Conservation (phyloP, 148 eudicot genomes). For the Nepenthes gracilis region DNA sequence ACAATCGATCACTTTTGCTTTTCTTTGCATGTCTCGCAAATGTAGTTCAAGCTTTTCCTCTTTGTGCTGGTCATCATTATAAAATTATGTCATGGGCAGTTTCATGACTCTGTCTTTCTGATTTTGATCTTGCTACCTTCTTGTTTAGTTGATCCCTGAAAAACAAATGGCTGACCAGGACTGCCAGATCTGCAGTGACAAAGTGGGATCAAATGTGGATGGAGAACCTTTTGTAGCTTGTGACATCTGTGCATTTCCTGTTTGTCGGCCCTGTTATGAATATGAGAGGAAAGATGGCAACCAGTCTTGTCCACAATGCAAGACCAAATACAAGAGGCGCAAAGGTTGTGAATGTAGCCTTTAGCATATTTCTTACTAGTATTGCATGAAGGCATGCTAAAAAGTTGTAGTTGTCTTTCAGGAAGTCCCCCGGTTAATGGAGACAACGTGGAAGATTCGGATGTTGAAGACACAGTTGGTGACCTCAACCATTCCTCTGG, state of each 20-base stretch:
- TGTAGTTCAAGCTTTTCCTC: too few relatives aligned
- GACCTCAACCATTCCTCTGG: conserved; percentile 19
- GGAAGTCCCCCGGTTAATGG: conserved; percentile 34
- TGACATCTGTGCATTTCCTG: conserved; percentile 57
- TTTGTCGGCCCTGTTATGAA: conserved; percentile 69
- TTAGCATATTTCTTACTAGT: not conserved
- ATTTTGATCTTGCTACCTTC: conserved; percentile 2
- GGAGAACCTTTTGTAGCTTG: conserved; percentile 70
- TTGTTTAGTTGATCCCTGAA: conserved; percentile 12
- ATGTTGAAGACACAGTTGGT: conserved; percentile 24
- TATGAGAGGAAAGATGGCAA: conserved; percentile 72
- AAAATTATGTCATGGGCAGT: too few relatives aligned
- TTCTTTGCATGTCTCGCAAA: too few relatives aligned
- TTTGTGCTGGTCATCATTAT: too few relatives aligned
- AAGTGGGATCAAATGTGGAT: conserved; percentile 33
- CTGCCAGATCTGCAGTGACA: conserved; percentile 71
- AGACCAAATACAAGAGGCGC: conserved; percentile 64
- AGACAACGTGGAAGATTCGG: conserved; percentile 32
- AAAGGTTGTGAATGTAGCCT: conserved; percentile 27
- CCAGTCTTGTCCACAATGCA: conserved; percentile 72
- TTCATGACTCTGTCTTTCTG: not conserved
- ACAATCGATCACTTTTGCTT: too few relatives aligned
- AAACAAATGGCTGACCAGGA: conserved; percentile 22
- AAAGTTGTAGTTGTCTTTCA: conserved; percentile 6
- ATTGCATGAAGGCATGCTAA: not conserved